A percentile compares a stretch with the other conserved stretches of the same genome.
Conservation (phyloP, 129 eudicot species). For the Flaveria robusta region DNA sequence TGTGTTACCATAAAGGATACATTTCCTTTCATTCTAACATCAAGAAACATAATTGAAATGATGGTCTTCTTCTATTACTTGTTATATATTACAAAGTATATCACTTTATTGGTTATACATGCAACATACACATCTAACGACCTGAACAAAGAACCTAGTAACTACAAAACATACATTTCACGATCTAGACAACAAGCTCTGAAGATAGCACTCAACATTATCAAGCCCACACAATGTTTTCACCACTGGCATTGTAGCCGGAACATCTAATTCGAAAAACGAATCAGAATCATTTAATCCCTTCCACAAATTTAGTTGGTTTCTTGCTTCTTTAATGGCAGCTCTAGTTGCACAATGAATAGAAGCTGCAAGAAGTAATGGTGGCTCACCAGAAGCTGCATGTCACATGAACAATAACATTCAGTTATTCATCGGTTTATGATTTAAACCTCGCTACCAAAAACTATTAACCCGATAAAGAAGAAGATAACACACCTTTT, state of each 20-base stretch:
- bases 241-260: constrained; percentile 89
- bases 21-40: background rate
- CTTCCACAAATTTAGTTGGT: constrained; percentile 61
- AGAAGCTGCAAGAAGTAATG: constrained; percentile 75
- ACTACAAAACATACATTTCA: constrained; percentile 21
- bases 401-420: constrained; percentile 18
- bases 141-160: constrained; percentile 11
- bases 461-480: background rate
- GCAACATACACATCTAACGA: background rate
- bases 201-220: constrained; percentile 64
- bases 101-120: background rate
- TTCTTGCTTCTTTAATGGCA: constrained; percentile 82
- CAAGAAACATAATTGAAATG: background rate
- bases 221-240: constrained; percentile 77
- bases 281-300: constrained; percentile 38
- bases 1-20: background rate
- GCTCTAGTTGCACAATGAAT: constrained; percentile 92
- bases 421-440: background rate
- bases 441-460: background rate
- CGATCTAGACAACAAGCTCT: constrained; percentile 37
- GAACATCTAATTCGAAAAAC: constrained; percentile 66
- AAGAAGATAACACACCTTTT: constrained; percentile 50
- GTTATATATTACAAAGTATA: background rate
- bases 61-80: background rate
- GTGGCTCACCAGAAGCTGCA: constrained; percentile 96